Evolutionary conservation across 371 early-diverging fungal genomes (phyloP), one percentile per base, ranked within the genome.

Genomic region (Mortierella sp.): DNA sequence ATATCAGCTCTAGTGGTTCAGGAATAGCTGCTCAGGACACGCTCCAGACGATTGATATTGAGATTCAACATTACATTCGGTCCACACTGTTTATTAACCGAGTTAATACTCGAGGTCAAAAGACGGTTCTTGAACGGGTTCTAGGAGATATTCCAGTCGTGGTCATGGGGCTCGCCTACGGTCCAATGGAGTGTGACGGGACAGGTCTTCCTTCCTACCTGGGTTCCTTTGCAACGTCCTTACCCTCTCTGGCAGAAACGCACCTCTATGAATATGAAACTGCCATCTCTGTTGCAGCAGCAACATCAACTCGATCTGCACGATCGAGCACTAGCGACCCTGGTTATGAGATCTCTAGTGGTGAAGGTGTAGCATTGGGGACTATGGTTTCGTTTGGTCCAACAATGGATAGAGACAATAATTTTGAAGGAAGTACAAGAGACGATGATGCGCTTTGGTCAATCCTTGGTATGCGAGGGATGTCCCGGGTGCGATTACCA

Each of bases 1-100:
- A 37, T 9, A 3, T 37, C 37, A 37, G 9, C 37, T 37, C 9
- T 9, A 9, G 9, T 37, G 37, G 37, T 37, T 3, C 37, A 37
- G 37, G 37, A 37, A 9, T 3, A 9, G 37, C 37, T 37, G 3
- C 37, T 37, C 9, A 5, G 53, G 21, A 19, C 9, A 5, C 37
- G 37, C 9, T 52, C 7, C 64, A 64, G 0, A 59, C 28, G 5
- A 66, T 67, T n/a, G 64, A 67, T 7, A 73, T 73, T 26, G 73
- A 73, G 53, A 64, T 73, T 19, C 72, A 72, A 43, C 73, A 73
- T 30, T 73, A 64, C 48, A 43, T 73, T n/a, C 50, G 68, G 52
- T 73, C 43, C 45, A 47, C 56, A 7, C 12, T 72, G 28, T 11
- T 19, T 18, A 18, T 72, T 6, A 19, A 19, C 7, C 57, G 4